Percentiles rank a stretch among this genome's conserved stretches.
phyloP scores from a whole-genome alignment of 768 basidiomycete genomes.

The Podaxis sp. region DNA sequence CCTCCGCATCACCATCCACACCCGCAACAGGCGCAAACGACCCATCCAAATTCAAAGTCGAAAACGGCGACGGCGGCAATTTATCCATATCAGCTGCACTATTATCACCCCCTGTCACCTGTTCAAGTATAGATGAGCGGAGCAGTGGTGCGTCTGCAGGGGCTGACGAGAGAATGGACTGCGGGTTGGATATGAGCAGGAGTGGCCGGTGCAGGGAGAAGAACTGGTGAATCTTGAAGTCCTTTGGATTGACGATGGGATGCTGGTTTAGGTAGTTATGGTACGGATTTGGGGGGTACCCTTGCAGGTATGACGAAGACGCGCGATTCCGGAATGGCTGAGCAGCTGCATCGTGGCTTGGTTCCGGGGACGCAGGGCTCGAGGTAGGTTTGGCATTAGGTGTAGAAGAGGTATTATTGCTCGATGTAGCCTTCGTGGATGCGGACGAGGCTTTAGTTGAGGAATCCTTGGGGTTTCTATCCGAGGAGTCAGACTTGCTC shows the following conservation, averaged over 20 bases:
- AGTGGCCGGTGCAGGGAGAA: conserved; percentile 82
- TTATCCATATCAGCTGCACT: conserved; percentile 7
- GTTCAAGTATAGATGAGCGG: background rate
- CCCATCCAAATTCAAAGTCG: conserved; percentile 22
- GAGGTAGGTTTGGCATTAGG: conserved; percentile 8
- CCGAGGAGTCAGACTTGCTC: conserved; percentile 22
- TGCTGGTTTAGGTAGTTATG: conserved; percentile 36
- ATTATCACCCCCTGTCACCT: background rate
- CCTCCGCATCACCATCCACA: conserved; percentile 75
- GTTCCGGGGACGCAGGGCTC: conserved; percentile 4
- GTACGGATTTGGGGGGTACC: conserved; percentile 18
- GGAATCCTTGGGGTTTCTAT: conserved; percentile 12
- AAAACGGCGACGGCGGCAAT: conserved; percentile 19
- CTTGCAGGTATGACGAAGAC: conserved; percentile 15
- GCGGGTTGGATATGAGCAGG: conserved; percentile 63
- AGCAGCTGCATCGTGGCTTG: conserved; percentile 20
- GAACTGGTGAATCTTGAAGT: conserved; percentile 81
- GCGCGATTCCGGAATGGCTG: conserved; percentile 10
- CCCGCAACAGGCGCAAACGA: conserved; percentile 44
- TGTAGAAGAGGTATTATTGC: conserved; percentile 16
- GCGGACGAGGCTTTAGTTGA: conserved; percentile 12
- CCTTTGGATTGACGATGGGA: conserved; percentile 59
- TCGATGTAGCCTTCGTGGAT: conserved; percentile 10
- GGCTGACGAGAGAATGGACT: conserved; percentile 46
- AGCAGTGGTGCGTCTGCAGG: conserved; percentile 26